Evolutionary conservation across 2,329 filamentous ascomycete genomes (phyloP), one percentile per base, ranked within the genome.

Genomic region (Exophiala bonariae): DNA sequence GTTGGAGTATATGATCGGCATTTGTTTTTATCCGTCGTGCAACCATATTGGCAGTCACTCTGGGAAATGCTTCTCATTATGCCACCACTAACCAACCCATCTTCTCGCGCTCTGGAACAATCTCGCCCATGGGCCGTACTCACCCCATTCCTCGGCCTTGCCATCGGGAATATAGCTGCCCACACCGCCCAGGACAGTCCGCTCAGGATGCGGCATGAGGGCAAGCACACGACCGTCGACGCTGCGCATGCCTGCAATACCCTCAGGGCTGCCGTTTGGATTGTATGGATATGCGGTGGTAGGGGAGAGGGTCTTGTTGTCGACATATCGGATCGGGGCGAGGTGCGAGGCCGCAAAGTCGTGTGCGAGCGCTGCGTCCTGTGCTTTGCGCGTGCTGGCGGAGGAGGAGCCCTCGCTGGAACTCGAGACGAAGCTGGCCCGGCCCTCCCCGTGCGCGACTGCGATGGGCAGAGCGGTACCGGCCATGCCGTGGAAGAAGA

Each of bases 131-230:
- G 91, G 89, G 1, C 89, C 87, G 64, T 85, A 86, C 57, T 90
- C 85, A 20, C 87, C 88, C 86, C 87, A 91, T 52, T 83, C 75
- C 57, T 79, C 77, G n/a, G 19, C 32, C 61, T 72, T 69, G 10
- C 80, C 79, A 49, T 81, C 74, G 6, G 89, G 86, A 52, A 86
- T 72, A 66, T 85, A 96, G 66, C 87, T 92, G 38, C 78, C 82
- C 51, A 90, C 84, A 49, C 89, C 87, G 47, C 82, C 82, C 73
- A 95, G 73, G 49, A 95, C 83, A 13, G 88, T 95, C n/a, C 90
- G 81, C 73, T 96, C 90, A 1, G 90, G 90, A 67, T 96, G 90
- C 52, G 91, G 91, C 90, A 96, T 96, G 72, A 96, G 81, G 5
- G 89, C 89, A 58, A 96, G 68, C 1, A 95, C 87, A 47, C 88